Percentiles rank a stretch among this genome's conserved stretches.
These are phyloP conservation scores for Rhizopogon vulgaris DNA, from an alignment of 768 basidiomycete genomes.

Conservation along the genomic window DNA sequence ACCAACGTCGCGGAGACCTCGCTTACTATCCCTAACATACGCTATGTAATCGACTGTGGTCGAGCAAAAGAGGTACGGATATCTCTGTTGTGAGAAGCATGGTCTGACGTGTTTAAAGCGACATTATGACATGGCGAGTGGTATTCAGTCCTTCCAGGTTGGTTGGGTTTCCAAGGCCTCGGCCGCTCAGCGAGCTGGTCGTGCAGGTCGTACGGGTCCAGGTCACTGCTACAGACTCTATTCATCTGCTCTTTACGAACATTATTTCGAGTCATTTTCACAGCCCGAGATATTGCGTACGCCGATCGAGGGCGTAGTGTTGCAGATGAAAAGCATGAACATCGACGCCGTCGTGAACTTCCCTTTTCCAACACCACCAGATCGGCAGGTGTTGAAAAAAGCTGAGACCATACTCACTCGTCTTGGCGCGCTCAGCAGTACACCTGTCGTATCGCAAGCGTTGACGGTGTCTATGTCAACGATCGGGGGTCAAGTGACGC, in stretches of 20 bases:
- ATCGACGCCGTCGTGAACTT: conserved; percentile 96
- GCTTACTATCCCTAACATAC: conserved; percentile 92
- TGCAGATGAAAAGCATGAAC: conserved; percentile 99
- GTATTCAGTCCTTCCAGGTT: conserved; percentile 89
- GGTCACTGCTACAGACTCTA: conserved; percentile 98
- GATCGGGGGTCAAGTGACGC: conserved; percentile 67
- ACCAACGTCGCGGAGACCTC: conserved; percentile 98
- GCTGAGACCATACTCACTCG: conserved; percentile 78
- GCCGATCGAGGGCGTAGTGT: conserved; percentile 93
- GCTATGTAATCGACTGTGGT: conserved; percentile 96
- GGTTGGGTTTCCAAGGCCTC: conserved; percentile 95
- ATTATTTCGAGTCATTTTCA: conserved; percentile 84
- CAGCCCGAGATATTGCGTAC: conserved; percentile 91
- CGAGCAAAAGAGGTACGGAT: conserved; percentile 80
- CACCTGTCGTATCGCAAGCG: conserved; percentile 18
- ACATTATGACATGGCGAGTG: conserved; percentile 71
- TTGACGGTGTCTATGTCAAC: conserved; percentile 13
- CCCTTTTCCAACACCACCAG: conserved; percentile 96
- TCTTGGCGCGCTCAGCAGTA: conserved; percentile 70
- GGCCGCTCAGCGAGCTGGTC: conserved; percentile 88
- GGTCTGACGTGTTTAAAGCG: conserved; percentile 41
- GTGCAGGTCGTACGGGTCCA: conserved; percentile 95
- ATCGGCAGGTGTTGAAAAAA: conserved; percentile 63
- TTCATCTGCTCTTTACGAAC: conserved; percentile 91
- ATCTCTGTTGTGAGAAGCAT: not conserved